A percentile compares a stretch with the other conserved stretches of the same genome.
Evolutionary conservation across 2,329 filamentous ascomycete genomes (phyloP).

Genomic region (Clonostachys rosea): DNA sequence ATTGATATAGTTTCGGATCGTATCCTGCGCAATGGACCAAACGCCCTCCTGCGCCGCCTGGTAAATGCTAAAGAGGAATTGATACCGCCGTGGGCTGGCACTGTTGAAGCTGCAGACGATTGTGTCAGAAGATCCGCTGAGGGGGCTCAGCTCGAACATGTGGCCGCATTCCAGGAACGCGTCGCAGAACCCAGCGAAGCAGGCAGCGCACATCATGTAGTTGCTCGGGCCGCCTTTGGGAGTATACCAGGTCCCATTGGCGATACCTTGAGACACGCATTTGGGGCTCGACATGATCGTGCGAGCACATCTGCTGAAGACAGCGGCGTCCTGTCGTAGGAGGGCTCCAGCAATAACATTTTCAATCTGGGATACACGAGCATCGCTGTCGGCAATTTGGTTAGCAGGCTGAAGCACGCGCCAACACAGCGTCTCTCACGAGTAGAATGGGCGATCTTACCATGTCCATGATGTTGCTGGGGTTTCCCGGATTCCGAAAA

Average conservation of each 20-base stretch:
- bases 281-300: constrained; percentile 9
- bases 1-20: constrained; percentile 17
- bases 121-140: constrained; percentile 5
- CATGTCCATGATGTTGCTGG: constrained; percentile 15
- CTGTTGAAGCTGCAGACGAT: constrained; percentile 23
- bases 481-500: constrained; percentile 10
- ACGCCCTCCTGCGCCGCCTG: constrained; percentile 23
- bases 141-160: constrained; percentile 17
- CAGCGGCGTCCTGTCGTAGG: constrained; percentile 12
- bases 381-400: neutral
- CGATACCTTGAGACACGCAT: constrained; percentile 18
- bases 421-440: too few species aligned
- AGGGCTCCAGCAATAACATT: constrained; percentile 17
- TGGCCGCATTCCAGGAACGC: constrained; percentile 11
- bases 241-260: constrained; percentile 26
- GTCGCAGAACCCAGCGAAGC: constrained; percentile 19
- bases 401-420: neutral
- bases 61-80: constrained; percentile 15
- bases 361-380: constrained; percentile 13
- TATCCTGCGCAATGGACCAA: constrained; percentile 18
- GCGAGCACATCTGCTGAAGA: constrained; percentile 16
- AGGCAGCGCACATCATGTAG: constrained; percentile 24
- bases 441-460: neutral
- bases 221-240: constrained; percentile 11
- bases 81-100: constrained; percentile 11